Base-by-base conservation (phyloP, 148 eudicot genomes). In the Amaranthus hypochondriacus region DNA sequence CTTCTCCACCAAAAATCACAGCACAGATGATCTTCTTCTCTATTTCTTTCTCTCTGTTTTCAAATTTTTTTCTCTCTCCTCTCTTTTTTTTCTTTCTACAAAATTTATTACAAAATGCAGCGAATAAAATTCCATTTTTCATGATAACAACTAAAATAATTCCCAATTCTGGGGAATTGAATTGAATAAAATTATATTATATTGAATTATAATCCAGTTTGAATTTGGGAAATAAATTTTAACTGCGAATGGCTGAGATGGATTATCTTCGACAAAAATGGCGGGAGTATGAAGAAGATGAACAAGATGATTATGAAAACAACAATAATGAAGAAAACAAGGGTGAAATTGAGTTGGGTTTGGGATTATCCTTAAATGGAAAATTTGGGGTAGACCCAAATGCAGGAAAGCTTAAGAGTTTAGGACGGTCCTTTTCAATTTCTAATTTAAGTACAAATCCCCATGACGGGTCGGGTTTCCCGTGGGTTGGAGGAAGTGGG, bases 341-440 rank as follows among this genome's bases (percentile, higher is more conserved):
- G 7, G 84, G 70, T 12, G 77, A 72, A 2, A 47, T 89, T 15
- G 89, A 89, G 81, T 72, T 89, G 55, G 79, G 75, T 67, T 80
- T 89, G 1, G 91, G 88, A 68, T 80, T 87, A 6, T 89, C 93
- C 2, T 71, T 79, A 64, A 86, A 86, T 70, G 93, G 93, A 0
- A 81, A 73, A 51, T 89, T 87, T 50, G 91, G 91, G 62, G 70
- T 86, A 15, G 85, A 87, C 83, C 86, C 84, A 7, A 71, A 74
- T 39, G 48, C 69, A 15, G 74, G 62, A 3, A 79, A 67, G 18
- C 48, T 89, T 9, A 58, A 54, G 4, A 84, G 39, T 28, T 28
- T 28, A 28, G 2, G 39, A 28, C 1, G 87, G n/a, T 75, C 91
- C 44, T 43, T 18, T 42, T 84, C 88, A 2, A 84, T 86, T 6